Base-by-base conservation (phyloP, 306 rosid genomes). In the Casuarina glauca region DNA sequence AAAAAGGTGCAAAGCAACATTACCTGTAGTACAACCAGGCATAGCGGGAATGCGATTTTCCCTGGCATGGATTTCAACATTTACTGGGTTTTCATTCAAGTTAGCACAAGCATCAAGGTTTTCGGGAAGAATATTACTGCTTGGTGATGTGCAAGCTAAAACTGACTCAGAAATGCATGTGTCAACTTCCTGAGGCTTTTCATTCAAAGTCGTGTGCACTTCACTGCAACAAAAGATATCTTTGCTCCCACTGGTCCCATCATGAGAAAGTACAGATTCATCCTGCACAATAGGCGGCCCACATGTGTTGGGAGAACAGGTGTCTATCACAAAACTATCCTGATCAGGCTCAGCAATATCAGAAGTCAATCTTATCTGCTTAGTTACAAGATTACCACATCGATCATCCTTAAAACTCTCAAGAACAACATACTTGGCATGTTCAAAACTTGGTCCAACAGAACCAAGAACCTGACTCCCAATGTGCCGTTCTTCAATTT, bases 401-500 rank as follows among this genome's bases (percentile, higher is more conserved):
- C 76, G 86, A 74, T 78, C 79, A 64, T 76, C 82, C 60, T 87
- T 88, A 35, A 75, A 84, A 80, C 88, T 89, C 79, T 86, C 85
- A 46, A 58, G 85, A 81, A 84, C 69, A 62, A 85, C 71, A 62
- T 71, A 67, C 77, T 80, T 83, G 60, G 75, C n/a, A 74, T 57
- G 78, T 77, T 77, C 83, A 79, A 76, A 54, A 80, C 74, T 74
- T 69, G 75, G 79, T 67, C 67, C 75, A 74, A 62, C 42, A 44
- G 79, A 82, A 85, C 42, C 54, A 32, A 52, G 17, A 54, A 80
- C 77, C 26, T 39, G 73, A 75, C 36, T 36, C 55, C 66, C 82
- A 73, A 44, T 70, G 77, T 83, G 75, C 84, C 15, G 55, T 69
- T 84, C 82, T 74, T 81, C 76, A 48, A 67, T 75, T 69, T 80